Evolutionary conservation across 257 asterid species (phyloP).

Genomic region (Plantago major): DNA sequence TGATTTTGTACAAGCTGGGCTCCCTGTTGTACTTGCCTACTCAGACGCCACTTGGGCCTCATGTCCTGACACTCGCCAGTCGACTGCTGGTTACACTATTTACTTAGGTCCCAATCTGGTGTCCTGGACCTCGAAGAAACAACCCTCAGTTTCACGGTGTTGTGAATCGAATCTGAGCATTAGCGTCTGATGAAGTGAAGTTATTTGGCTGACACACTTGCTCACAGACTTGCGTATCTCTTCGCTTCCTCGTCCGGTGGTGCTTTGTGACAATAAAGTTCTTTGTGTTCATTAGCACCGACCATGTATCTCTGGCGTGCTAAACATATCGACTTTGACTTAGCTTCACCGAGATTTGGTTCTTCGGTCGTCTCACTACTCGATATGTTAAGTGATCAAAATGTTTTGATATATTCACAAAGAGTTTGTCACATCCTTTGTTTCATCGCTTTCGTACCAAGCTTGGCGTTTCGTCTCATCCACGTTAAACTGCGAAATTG

Average conservation of each 20-base stretch:
- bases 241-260: not conserved
- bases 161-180: not conserved
- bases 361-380: not conserved
- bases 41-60: too few species aligned
- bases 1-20: too few species aligned
- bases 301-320: not conserved
- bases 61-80: too few species aligned
- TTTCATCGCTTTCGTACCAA: too few species aligned
- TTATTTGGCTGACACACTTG: not conserved
- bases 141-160: not conserved
- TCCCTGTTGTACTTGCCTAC: too few species aligned
- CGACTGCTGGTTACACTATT: too few species aligned
- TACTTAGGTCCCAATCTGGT: conserved; percentile 6
- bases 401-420: not conserved
- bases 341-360: not conserved
- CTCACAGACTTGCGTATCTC: too few species aligned
- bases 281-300: not conserved
- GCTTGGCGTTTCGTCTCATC: too few species aligned
- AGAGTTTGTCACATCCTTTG: not conserved
- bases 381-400: not conserved
- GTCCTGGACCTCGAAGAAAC: not conserved
- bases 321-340: not conserved
- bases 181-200: not conserved
- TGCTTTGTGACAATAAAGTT: not conserved
- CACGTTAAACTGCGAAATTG: too few species aligned